Base-by-base conservation (phyloP, 768 basidiomycete species). In the Lanmaoa pseudosensibilis region DNA sequence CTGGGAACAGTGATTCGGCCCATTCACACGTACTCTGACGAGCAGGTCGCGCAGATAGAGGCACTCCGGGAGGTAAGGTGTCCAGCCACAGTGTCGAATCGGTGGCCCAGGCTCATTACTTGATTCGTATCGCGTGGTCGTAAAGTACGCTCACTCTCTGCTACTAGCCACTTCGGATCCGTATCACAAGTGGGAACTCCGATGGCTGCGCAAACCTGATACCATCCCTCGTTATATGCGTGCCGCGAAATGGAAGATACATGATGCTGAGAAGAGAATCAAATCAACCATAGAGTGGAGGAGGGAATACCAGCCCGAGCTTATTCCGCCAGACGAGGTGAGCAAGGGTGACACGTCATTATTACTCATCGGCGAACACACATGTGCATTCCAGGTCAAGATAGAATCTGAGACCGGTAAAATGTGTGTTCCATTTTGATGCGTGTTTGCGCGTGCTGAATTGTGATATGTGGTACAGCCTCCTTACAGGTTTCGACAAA, bases 321-420 rank as follows among this genome's bases (percentile, higher is more conserved):
- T 94, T 21, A 93, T 94, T 55, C 77, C 80, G 5, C 91, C 91
- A 4, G 88, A 86, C 41, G 92, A 94, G 62, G 82, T 83, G 50
- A 65, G 68, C 50, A 15, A 12, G 21, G 4, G 13, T 49, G 55
- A 52, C 37, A 25, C 16, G 49, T 50, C 25, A 13, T 39, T 30
- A 7, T 54, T 63, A 25, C 36, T 52, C 46, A 47, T 34, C 50
- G 44, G 36, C 43, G 18, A 23, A 37, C 37, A 39, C 27, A 30
- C 33, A 23, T 53, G 6, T 34, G 21, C 33, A 12, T 52, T 58
- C n/a, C 46, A 78, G 77, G 84, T 90, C 60, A 84, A 82, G 63
- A 80, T 88, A 34, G 92, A 94, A 69, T 83, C 86, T 49, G 83
- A 90, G 73, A 90, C 89, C 0, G 92, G 92, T 16, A 95, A 95